Conservation (phyloP, 106 monocot genomes). For the Phalaenopsis aphrodite region DNA sequence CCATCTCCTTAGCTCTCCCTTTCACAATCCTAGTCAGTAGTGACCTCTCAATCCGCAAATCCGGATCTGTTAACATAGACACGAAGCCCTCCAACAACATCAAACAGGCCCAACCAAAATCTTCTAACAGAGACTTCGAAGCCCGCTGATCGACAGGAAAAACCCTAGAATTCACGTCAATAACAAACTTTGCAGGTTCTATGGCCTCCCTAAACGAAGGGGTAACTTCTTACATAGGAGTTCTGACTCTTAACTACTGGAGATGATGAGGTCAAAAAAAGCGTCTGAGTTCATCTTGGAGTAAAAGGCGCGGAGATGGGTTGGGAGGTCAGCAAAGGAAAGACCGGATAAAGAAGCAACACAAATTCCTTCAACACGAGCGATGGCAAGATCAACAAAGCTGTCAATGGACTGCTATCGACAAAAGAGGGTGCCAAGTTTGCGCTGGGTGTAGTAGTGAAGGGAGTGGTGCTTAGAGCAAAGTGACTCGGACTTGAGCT, state of each 20-base stretch:
- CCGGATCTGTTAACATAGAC: constrained; percentile 52
- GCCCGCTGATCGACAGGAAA: constrained; percentile 50
- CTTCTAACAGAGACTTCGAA: constrained; percentile 26
- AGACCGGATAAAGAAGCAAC: constrained; percentile 17
- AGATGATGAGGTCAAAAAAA: constrained; percentile 51
- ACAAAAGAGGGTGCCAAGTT: constrained; percentile 51
- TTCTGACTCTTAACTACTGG: constrained; percentile 65
- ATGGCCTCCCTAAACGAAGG: constrained; percentile 33
- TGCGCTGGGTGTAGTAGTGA: constrained; percentile 31
- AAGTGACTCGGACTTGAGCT: constrained; percentile 47
- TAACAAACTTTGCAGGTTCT: constrained; percentile 61
- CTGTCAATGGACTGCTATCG: constrained; percentile 66
- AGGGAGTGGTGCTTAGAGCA: constrained; percentile 37
- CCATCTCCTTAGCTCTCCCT: constrained; percentile 51
- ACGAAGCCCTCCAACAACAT: constrained; percentile 62
- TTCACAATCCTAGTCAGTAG: constrained; percentile 48
- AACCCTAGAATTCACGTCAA: constrained; percentile 46
- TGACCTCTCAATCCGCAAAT: constrained; percentile 40
- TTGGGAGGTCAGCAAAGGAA: constrained; percentile 11
- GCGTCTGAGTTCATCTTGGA: constrained; percentile 53
- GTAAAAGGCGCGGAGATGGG: constrained; percentile 30
- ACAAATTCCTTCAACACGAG: constrained; percentile 31
- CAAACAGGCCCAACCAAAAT: constrained; percentile 70
- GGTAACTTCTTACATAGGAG: constrained; percentile 43
- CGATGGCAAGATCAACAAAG: constrained; percentile 41